A percentile compares a stretch with the other conserved stretches of the same genome.
Evolutionary conservation across 495 filamentous ascomycete species (phyloP).

Genomic region (Penicillium riverlandense): DNA sequence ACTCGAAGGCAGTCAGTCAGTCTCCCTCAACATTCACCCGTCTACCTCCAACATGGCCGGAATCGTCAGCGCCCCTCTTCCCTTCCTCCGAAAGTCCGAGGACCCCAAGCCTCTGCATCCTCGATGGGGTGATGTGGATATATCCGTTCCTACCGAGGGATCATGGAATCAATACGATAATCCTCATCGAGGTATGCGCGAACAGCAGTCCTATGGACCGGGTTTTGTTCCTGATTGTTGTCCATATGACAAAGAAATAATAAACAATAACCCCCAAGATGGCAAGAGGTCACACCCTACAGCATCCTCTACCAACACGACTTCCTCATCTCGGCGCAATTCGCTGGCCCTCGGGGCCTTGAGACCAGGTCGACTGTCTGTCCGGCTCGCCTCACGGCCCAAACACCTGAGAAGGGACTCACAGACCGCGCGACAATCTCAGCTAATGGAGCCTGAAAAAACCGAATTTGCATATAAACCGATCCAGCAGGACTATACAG

Average conservation of each 20-base stretch:
- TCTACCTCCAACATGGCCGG: slow-evolving; percentile 17
- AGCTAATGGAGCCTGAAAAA: slow-evolving; percentile 4
- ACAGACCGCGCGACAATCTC: background rate
- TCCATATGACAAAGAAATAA: slow-evolving; percentile 4
- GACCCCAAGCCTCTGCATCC: slow-evolving; percentile 25
- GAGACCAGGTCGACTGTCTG: slow-evolving; percentile 25
- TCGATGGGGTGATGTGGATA: slow-evolving; percentile 33
- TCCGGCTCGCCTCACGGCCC: slow-evolving; percentile 23
- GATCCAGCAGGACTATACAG: slow-evolving; percentile 24
- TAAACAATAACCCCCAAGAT: slow-evolving; percentile 2
- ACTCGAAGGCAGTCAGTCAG: background rate
- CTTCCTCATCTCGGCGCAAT: slow-evolving; percentile 11
- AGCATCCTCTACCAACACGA: slow-evolving; percentile 1
- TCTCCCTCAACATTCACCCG: background rate
- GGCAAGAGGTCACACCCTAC: background rate
- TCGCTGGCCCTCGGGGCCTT: slow-evolving; percentile 20
- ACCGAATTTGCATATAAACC: slow-evolving; percentile 32
- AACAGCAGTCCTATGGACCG: slow-evolving; percentile 17
- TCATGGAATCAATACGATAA: slow-evolving; percentile 36
- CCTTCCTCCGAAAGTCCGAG: slow-evolving; percentile 25
- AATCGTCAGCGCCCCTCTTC: slow-evolving; percentile 24
- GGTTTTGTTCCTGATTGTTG: slow-evolving; percentile 6
- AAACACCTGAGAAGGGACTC: slow-evolving; percentile 7
- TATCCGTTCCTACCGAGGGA: slow-evolving; percentile 32
- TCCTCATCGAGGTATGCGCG: slow-evolving; percentile 16